Evolutionary conservation across 495 filamentous ascomycete genomes (phyloP).

Genomic region (Letharia lupina): DNA sequence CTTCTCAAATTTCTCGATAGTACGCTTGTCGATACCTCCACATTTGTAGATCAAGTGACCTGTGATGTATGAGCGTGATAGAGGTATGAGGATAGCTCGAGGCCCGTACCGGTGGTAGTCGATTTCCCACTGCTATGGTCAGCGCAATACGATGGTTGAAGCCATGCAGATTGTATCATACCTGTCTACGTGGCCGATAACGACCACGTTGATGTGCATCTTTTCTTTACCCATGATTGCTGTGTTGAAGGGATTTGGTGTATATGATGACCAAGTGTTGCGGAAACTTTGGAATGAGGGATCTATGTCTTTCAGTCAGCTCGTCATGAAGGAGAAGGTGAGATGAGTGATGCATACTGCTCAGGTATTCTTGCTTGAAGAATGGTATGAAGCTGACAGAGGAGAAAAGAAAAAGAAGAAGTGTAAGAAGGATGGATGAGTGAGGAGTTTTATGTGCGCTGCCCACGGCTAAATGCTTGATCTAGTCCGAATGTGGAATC

Average conservation of each 20-base stretch:
- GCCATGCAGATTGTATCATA: not conserved
- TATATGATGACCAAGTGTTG: not conserved
- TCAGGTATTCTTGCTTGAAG: constrained; percentile 14
- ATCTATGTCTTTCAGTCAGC: not conserved
- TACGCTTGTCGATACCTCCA: constrained; percentile 99
- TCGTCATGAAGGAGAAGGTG: not conserved
- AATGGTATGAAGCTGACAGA: constrained; percentile 8
- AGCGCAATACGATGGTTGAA: constrained; percentile 45
- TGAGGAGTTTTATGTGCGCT: constrained; percentile 10
- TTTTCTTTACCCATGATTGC: constrained; percentile 66
- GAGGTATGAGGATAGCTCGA: constrained; percentile 18
- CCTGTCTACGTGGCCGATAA: constrained; percentile 86
- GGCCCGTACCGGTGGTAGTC: constrained; percentile 71
- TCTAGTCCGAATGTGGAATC: constrained; percentile 8
- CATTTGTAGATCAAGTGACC: constrained; percentile 99
- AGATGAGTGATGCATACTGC: not conserved
- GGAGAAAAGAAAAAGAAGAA: constrained; percentile 9
- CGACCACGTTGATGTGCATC: constrained; percentile 92
- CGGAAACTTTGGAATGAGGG: not conserved
- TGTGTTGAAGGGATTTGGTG: not conserved
- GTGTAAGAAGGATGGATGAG: not conserved
- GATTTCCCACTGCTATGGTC: constrained; percentile 98
- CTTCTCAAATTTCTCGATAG: constrained; percentile 99
- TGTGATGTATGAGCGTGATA: constrained; percentile 31
- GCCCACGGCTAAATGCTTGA: not conserved